Conservation (phyloP, 495 filamentous ascomycete genomes). For the Usnea hakonensis region DNA sequence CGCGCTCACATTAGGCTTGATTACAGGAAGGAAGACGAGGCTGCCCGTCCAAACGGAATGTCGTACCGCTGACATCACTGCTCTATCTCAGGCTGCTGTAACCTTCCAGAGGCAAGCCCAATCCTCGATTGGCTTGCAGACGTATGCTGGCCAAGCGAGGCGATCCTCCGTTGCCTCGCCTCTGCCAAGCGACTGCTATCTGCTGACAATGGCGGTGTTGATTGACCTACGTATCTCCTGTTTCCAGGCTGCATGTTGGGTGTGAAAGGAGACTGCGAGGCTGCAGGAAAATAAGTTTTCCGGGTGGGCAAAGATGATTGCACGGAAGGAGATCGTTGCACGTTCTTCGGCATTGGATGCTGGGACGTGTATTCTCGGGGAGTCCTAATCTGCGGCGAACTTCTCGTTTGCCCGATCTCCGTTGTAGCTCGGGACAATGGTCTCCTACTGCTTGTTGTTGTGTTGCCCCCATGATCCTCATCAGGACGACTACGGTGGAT, state of each 20-base stretch:
- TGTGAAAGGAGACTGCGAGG: constrained; percentile 34
- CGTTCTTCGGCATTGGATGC: constrained; percentile 31
- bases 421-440: constrained; percentile 37
- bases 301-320: constrained; percentile 38
- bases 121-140: constrained; percentile 10
- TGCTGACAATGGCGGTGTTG: constrained; percentile 21
- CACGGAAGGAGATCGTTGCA: constrained; percentile 37
- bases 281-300: constrained; percentile 37
- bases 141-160: constrained; percentile 22
- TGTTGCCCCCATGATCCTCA: constrained; percentile 33
- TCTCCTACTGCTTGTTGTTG: constrained; percentile 28
- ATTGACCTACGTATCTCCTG: constrained; percentile 35
- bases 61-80: neutral
- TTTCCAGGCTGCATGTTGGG: constrained; percentile 41
- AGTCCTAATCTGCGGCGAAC: constrained; percentile 34
- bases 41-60: neutral
- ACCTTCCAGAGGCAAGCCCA: constrained; percentile 7
- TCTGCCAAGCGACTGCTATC: constrained; percentile 20
- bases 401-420: constrained; percentile 31
- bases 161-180: constrained; percentile 21
- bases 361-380: constrained; percentile 38
- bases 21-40: neutral
- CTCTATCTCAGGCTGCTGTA: constrained; percentile 8
- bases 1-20: neutral
- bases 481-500: constrained; percentile 35